phyloP scores from a whole-genome alignment of 768 basidiomycete genomes.

The Cystobasidium tubakii region DNA sequence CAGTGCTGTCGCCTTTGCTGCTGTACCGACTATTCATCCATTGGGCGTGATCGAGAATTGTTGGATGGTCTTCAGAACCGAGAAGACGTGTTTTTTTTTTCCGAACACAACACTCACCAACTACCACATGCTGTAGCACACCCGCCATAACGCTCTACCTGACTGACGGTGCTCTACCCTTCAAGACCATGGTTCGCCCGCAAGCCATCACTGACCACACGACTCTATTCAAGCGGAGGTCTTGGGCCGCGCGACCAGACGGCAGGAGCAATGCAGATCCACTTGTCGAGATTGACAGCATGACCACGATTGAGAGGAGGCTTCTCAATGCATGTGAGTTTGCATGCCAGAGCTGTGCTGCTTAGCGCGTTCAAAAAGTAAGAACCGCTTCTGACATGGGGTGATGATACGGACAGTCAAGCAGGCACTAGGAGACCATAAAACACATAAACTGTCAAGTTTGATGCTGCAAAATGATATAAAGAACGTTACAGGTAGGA shows the following conservation, averaged over 20 bases:
- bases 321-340: background rate
- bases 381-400: background rate
- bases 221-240: background rate
- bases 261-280: slow-evolving; percentile 1
- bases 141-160: too few species aligned
- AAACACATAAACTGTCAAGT: background rate
- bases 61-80: too few species aligned
- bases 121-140: too few species aligned
- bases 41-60: background rate
- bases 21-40: too few species aligned
- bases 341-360: too few species aligned
- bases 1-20: too few species aligned
- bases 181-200: background rate
- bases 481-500: background rate
- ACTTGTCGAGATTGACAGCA: slow-evolving; percentile 4
- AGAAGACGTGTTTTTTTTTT: too few species aligned
- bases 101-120: too few species aligned
- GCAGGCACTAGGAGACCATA: background rate
- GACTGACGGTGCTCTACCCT: background rate
- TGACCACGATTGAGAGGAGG: background rate
- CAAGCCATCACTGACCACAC: background rate
- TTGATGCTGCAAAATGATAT: background rate
- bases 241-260: background rate
- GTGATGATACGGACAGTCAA: background rate
- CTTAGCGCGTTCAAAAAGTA: too few species aligned